Evolutionary conservation across 768 basidiomycete genomes (phyloP).

Genomic region (Amanita muscaria): DNA sequence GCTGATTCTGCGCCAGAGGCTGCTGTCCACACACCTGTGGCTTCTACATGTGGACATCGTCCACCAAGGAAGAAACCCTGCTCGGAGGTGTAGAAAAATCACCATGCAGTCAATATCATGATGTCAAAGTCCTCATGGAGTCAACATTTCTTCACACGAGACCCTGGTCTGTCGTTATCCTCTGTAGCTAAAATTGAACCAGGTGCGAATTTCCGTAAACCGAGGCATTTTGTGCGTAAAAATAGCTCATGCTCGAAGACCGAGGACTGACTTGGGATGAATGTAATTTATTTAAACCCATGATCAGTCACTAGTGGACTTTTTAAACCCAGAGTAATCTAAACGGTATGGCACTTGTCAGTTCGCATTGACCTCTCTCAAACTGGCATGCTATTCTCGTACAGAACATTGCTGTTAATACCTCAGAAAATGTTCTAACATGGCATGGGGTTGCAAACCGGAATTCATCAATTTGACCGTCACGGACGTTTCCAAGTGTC

Average conservation of each 20-base stretch:
- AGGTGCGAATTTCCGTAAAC: constrained; percentile 9
- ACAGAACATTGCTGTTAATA: too few species aligned
- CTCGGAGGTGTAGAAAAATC: neutral
- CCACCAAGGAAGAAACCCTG: constrained; percentile 3
- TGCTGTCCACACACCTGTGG: constrained; percentile 3
- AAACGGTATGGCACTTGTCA: too few species aligned
- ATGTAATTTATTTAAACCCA: too few species aligned
- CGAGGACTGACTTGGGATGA: constrained; percentile 7
- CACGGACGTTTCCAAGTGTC: too few species aligned
- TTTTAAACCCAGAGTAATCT: too few species aligned
- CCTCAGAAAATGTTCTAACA: too few species aligned
- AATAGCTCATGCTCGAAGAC: constrained; percentile 6
- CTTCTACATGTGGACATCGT: constrained; percentile 7
- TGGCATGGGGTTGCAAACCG: too few species aligned
- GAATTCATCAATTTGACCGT: too few species aligned
- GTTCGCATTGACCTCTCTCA: too few species aligned
- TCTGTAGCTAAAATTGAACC: neutral
- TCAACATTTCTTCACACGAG: neutral
- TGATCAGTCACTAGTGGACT: too few species aligned
- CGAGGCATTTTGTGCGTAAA: constrained; percentile 6
- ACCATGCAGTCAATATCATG: neutral
- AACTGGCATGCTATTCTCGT: too few species aligned
- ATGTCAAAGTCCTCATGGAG: neutral
- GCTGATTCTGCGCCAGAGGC: constrained; percentile 3
- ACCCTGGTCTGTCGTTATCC: constrained; percentile 5